Percentiles rank a stretch among this genome's conserved stretches.
phyloP scores from a whole-genome alignment of 31 red algal genomes.

The Porphyra umbilicalis region DNA sequence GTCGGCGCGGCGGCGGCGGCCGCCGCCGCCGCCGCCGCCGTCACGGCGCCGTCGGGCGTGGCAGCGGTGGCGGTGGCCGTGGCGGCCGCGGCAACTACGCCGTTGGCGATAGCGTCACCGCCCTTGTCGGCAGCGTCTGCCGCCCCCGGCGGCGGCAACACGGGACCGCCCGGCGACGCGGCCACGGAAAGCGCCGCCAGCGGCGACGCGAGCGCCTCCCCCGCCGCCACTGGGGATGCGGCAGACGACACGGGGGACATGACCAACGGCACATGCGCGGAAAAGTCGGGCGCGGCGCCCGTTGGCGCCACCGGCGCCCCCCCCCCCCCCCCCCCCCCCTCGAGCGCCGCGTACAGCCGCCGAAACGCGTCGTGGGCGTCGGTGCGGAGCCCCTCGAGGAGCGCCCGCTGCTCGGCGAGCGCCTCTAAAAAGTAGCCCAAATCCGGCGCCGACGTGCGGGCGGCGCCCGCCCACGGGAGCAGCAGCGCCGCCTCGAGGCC shows the following conservation, averaged over 20 bases:
- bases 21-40: background rate
- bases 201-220: background rate
- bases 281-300: background rate
- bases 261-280: too few species aligned
- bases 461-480: conserved; percentile 16
- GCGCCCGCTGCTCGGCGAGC: background rate
- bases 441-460: background rate
- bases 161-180: background rate
- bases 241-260: background rate
- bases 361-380: background rate
- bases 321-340: too few species aligned
- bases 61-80: background rate
- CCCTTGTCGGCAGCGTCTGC: background rate
- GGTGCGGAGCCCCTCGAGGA: background rate
- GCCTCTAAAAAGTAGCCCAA: background rate
- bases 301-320: too few species aligned
- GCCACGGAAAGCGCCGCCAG: background rate
- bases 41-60: background rate
- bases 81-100: background rate
- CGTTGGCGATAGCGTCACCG: too few species aligned
- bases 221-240: background rate
- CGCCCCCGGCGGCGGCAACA: too few species aligned
- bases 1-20: background rate
- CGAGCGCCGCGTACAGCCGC: background rate
- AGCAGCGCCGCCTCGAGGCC: conserved; percentile 47